Conservation (phyloP, 371 early-diverging fungal genomes). For the Mucor mucedo region DNA sequence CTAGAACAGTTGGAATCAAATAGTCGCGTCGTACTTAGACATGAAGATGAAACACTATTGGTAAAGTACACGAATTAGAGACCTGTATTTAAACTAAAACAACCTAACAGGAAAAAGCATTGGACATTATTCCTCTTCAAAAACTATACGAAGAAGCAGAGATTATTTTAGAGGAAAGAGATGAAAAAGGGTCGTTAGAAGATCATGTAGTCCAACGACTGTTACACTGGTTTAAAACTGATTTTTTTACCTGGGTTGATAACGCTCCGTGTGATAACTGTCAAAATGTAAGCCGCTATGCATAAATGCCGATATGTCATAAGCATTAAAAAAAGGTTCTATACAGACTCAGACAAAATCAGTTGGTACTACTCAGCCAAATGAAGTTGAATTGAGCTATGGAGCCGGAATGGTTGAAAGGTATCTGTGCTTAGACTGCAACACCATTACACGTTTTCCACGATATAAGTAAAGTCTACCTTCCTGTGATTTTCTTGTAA, state of each 20-base stretch:
- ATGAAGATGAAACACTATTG: conserved; percentile 48
- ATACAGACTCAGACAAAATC: conserved; percentile 37
- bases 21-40: conserved; percentile 30
- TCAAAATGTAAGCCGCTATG: neutral
- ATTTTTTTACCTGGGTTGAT: conserved; percentile 75
- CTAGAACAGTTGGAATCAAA: conserved; percentile 13
- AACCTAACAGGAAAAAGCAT: conserved; percentile 42
- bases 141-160: conserved; percentile 52
- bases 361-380: conserved; percentile 45
- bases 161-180: neutral
- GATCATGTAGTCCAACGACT: conserved; percentile 46
- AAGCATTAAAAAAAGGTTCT: neutral
- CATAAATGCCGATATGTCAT: neutral
- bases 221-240: conserved; percentile 65
- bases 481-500: neutral
- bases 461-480: conserved; percentile 63
- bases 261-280: conserved; percentile 40
- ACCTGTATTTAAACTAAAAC: neutral
- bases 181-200: conserved; percentile 26
- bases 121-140: conserved; percentile 55
- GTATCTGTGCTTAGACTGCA: conserved; percentile 59
- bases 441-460: conserved; percentile 63
- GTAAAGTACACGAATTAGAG: conserved; percentile 27
- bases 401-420: conserved; percentile 67
- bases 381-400: conserved; percentile 51